Evolutionary conservation across 2,329 filamentous ascomycete genomes (phyloP), one percentile per base, ranked within the genome.

Genomic region (Colletotrichum cordylinicola): DNA sequence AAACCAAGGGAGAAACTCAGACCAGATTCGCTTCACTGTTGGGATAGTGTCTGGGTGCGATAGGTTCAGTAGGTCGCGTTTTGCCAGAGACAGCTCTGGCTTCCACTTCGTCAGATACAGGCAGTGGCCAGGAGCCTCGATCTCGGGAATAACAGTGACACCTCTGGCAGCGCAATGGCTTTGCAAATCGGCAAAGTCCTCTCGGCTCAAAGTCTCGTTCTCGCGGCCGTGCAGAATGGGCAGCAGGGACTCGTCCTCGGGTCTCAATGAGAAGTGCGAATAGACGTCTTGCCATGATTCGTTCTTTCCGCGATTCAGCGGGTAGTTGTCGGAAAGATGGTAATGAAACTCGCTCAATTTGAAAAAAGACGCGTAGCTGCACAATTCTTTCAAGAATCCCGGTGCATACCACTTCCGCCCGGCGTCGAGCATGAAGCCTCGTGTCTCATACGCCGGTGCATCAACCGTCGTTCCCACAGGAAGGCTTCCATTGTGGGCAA

Each of bases 71-170:
- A 91, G 80, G 65, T 89, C 88, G 16, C 84, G 84, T 67, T 86
- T 82, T 4, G 82, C 79, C 6, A 91, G 81, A 0, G 87, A 88
- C 5, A 91, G 81, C 75, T 90, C 85, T 0, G 89, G 89, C 77
- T 88, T 90, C 89, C 89, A 91, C 78, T 91, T 89, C 0, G 88
- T 90, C 29, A 91, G 85, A 15, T 85, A 86, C 6, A 91, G 80
- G 35, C 86, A 87, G 74, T 91, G 90, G 0, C 89, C 89, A 0
- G 89, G 89, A 0, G 88, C 85, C 78, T 91, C 89, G 24, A 91
- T 89, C 78, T 91, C 90, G 0, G 89, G 89, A 8, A 91, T 84
- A 1, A 91, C 82, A 0, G 89, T 90, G 3, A 91, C 85, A 15
- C 89, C 90, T 4, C 89, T 83, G 1, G 82, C 78, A 0, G 88